Percentiles rank a stretch among this genome's conserved stretches.
phyloP scores from a whole-genome alignment of 2,329 filamentous ascomycete species.

The Ceratocystis smalleyi region DNA sequence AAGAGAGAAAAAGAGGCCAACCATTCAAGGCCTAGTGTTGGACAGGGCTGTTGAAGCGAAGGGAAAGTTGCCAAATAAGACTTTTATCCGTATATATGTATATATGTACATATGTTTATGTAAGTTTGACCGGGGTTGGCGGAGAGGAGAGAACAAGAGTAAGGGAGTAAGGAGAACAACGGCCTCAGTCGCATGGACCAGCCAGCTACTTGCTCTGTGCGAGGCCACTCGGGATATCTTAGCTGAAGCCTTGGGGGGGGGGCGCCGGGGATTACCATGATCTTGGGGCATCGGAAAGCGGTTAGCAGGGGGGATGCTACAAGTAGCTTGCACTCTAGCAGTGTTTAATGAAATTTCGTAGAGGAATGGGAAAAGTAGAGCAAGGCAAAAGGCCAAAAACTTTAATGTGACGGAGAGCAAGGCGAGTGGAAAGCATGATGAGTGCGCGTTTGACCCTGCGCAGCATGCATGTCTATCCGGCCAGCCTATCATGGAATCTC shows the following conservation, averaged over 20 bases:
- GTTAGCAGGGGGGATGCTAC: neutral
- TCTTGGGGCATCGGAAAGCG: constrained; percentile 7
- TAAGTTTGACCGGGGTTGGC: neutral
- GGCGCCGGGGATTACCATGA: constrained; percentile 12
- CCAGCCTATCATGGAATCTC: neutral
- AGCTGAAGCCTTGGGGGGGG: constrained; percentile 1
- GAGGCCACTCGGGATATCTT: neutral
- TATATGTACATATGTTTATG: no score
- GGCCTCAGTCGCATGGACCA: neutral
- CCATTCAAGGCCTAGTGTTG: neutral
- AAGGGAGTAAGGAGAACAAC: neutral
- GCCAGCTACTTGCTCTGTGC: neutral
- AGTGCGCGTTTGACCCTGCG: no score
- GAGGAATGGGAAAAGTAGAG: no score
- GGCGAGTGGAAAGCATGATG: no score
- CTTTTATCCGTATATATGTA: neutral
- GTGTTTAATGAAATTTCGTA: no score
- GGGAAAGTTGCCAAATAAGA: neutral
- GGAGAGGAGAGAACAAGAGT: neutral
- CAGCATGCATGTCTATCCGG: neutral
- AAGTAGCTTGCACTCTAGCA: neutral
- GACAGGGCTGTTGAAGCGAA: neutral
- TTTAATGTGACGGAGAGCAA: no score
- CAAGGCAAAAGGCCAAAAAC: no score
- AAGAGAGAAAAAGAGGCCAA: neutral